Evolutionary conservation across 1,139 yeast species (phyloP).

Genomic region (Geotrichum aggregatum): DNA sequence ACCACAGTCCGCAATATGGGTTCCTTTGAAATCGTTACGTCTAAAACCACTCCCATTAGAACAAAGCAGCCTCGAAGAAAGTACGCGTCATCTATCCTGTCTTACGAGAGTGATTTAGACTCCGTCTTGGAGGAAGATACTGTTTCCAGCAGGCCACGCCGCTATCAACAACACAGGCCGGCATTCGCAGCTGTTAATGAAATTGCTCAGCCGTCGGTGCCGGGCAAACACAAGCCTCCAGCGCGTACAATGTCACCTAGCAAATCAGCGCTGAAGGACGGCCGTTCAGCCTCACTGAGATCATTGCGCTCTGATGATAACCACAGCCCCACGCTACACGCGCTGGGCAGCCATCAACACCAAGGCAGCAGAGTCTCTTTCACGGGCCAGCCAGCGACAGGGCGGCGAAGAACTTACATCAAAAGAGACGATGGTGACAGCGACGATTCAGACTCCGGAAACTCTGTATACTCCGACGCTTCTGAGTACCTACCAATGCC

Average conservation of each 20-base stretch:
- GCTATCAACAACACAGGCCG: slow-evolving; percentile 9
- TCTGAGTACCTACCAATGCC: slow-evolving; percentile 10
- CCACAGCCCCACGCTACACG: slow-evolving; percentile 4
- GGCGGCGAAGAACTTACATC: neutral
- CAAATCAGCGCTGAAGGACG: slow-evolving; percentile 34
- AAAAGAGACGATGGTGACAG: neutral
- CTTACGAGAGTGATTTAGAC: slow-evolving; percentile 37
- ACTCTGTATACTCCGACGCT: slow-evolving; percentile 16
- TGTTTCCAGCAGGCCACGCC: neutral
- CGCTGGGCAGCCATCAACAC: neutral
- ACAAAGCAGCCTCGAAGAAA: slow-evolving; percentile 9
- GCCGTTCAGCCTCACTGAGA: slow-evolving; percentile 21
- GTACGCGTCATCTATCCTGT: slow-evolving; percentile 32
- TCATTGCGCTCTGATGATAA: slow-evolving; percentile 10
- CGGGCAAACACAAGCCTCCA: slow-evolving; percentile 29
- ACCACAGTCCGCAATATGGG: slow-evolving; percentile 40
- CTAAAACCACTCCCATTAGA: slow-evolving; percentile 33
- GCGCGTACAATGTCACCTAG: slow-evolving; percentile 33
- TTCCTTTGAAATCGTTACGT: slow-evolving; percentile 38
- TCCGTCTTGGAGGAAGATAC: slow-evolving; percentile 35
- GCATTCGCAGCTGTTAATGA: slow-evolving; percentile 15
- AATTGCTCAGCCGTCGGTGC: slow-evolving; percentile 2
- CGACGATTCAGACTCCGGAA: slow-evolving; percentile 14
- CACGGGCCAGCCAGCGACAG: neutral
- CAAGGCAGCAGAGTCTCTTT: slow-evolving; percentile 14